Percentiles rank a stretch among this genome's conserved stretches.
phyloP scores from a whole-genome alignment of 2,329 filamentous ascomycete species.

The Microsporum canis region DNA sequence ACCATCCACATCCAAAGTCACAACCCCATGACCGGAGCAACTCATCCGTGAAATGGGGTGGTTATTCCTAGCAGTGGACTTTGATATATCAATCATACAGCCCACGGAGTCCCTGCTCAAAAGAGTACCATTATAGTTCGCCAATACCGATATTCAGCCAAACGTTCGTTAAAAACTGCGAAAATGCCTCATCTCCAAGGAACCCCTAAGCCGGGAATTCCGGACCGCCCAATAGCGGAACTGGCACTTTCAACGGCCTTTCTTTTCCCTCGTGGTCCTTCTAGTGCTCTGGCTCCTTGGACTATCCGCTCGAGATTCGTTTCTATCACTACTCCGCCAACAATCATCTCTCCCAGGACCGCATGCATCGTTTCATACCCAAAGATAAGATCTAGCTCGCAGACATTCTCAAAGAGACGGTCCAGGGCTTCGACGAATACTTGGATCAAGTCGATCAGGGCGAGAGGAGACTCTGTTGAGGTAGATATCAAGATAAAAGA shows the following conservation, averaged over 20 bases:
- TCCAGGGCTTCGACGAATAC: conserved; percentile 96
- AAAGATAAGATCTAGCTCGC: conserved; percentile 96
- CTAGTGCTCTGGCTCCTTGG: conserved; percentile 57
- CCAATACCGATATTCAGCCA: neutral
- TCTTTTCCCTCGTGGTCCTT: conserved; percentile 33
- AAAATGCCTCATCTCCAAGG: conserved; percentile 25
- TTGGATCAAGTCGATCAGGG: conserved; percentile 91
- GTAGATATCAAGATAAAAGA: conserved; percentile 99
- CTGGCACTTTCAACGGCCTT: conserved; percentile 35
- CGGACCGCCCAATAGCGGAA: conserved; percentile 26
- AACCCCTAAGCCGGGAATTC: conserved; percentile 29
- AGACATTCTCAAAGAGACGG: conserved; percentile 93
- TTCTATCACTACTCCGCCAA: conserved; percentile 88
- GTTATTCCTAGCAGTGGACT: neutral
- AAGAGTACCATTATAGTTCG: neutral
- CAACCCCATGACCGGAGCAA: neutral
- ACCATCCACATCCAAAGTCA: neutral
- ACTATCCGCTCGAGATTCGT: conserved; percentile 83
- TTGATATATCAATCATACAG: neutral
- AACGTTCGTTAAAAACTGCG: neutral
- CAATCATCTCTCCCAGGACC: conserved; percentile 83
- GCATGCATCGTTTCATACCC: conserved; percentile 97
- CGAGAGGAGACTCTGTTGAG: conserved; percentile 87
- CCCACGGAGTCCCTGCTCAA: neutral
- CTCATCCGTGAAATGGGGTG: neutral